A percentile compares a stretch with the other conserved stretches of the same genome.
These are phyloP conservation scores for Ramicandelaber brevisporus DNA, from an alignment of 192 early-diverging fungal species.

Conservation along the genomic window DNA sequence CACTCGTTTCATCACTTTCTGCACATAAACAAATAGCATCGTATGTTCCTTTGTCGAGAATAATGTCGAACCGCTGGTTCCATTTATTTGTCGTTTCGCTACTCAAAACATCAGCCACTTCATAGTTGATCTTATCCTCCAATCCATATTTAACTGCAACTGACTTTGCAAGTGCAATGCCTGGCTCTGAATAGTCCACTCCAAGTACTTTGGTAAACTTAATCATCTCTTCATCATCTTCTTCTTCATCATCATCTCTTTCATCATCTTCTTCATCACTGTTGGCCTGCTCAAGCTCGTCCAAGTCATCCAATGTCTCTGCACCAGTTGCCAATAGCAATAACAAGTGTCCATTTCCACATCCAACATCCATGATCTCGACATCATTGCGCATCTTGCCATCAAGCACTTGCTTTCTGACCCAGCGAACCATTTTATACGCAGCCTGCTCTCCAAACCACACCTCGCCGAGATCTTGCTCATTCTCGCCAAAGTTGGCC, in stretches of 20 bases:
- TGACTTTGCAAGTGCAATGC: conserved; percentile 40
- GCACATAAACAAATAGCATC: conserved; percentile 68
- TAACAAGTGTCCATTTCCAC: conserved; percentile 80
- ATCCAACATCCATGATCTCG: conserved; percentile 60
- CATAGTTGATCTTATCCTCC: conserved; percentile 18
- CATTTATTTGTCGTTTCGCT: conserved; percentile 7
- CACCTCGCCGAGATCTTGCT: conserved; percentile 78
- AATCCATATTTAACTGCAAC: conserved; percentile 22
- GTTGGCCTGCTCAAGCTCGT: too few relatives aligned
- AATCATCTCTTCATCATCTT: too few relatives aligned
- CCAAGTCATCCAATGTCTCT: too few relatives aligned
- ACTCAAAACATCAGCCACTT: conserved; percentile 28
- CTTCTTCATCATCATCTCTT: too few relatives aligned
- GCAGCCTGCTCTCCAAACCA: conserved; percentile 78
- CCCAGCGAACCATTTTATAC: conserved; percentile 75
- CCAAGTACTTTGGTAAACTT: conserved; percentile 47
- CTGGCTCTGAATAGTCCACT: conserved; percentile 61
- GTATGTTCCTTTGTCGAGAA: conserved; percentile 84
- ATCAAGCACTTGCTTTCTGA: conserved; percentile 14
- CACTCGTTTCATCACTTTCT: conserved; percentile 12
- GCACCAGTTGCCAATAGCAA: conserved; percentile 39
- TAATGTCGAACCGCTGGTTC: conserved; percentile 18
- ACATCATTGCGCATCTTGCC: background rate
- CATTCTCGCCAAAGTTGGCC: conserved; percentile 48
- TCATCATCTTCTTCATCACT: too few relatives aligned